These are phyloP conservation scores for Bauhinia variegata DNA, from an alignment of 306 rosid species.

Conservation along the genomic window DNA sequence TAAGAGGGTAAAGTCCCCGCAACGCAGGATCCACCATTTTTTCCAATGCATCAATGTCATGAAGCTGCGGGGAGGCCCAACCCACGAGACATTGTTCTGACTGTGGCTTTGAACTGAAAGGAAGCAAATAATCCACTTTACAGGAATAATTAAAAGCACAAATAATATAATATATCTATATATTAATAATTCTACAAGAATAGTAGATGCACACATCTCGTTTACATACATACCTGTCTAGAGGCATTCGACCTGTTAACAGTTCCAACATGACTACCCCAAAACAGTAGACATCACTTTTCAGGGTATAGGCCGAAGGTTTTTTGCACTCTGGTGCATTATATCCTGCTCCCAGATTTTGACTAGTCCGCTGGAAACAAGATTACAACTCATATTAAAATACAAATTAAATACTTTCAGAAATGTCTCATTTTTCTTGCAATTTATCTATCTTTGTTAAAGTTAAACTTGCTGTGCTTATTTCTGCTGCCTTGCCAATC, in stretches of 20 bases:
- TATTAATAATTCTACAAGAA: no score
- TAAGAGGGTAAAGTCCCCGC: conserved; percentile 86
- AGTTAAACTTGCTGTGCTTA: neutral
- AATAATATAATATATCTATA: no score
- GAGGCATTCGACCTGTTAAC: conserved; percentile 84
- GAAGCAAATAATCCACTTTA: neutral
- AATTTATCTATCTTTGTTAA: neutral
- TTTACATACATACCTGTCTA: no score
- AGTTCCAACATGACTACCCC: conserved; percentile 93
- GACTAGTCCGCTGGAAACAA: conserved; percentile 59
- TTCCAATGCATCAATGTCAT: conserved; percentile 66
- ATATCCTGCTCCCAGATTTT: conserved; percentile 77
- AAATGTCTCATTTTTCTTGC: neutral
- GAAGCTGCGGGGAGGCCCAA: conserved; percentile 89
- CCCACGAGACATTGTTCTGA: conserved; percentile 70
- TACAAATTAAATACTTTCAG: no score
- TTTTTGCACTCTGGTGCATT: conserved; percentile 85
- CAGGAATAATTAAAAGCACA: no score
- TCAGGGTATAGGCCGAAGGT: conserved; percentile 64
- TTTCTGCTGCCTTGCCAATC: neutral
- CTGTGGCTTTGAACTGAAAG: conserved; percentile 57
- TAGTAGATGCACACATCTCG: no score
- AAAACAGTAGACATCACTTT: conserved; percentile 83
- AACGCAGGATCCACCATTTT: conserved; percentile 80
- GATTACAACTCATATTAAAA: neutral